Base-by-base conservation (phyloP, 2,329 filamentous ascomycete genomes). In the Monosporascus sp. region DNA sequence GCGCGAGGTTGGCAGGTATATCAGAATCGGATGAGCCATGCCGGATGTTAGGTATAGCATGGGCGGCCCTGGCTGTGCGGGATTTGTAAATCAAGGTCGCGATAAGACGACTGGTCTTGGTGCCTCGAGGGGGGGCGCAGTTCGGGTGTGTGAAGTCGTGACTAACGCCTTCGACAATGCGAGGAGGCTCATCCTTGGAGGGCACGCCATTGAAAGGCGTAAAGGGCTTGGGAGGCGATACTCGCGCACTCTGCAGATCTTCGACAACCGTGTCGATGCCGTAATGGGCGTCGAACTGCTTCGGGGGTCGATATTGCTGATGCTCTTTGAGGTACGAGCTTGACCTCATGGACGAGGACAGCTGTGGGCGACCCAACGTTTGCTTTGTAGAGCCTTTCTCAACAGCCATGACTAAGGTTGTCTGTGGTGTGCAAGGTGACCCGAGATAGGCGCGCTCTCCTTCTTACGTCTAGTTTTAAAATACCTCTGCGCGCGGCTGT, bases 181-280 rank as follows among this genome's bases (percentile, higher is more conserved):
- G 80, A 24, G 80, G 81, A 7, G 82, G 82, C 56, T 79, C 75
- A 28, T 81, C 78, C 31, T 79, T 74, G 51, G 80, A 82, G 7
- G 82, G 83, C 48, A 86, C 75, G 55, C 84, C 84, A 58, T 78
- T 82, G 71, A 83, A 86, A 37, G 74, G 74, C 49, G 75, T 69
- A 52, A 75, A 70, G 15, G 72, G 57, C 61, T 72, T 76, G 14
- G 75, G 68, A 53, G 71, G 65, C 20, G 69, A 69, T 56, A 75
- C 63, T 41, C 65, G 67, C 37, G 70, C 66, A 31, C 67, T 67
- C 55, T 72, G 70, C 35, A 78, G 63, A 55, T 82, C 79, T 66
- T 86, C 83, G 50, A 86, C 78, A 17, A 86, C 81, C 46, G 81
- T 83, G 64, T 87, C 84, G 61, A 86, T 86, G 57, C 82, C 82